phyloP scores from a whole-genome alignment of 1,139 yeast species.

The Protomyces macrosporus region DNA sequence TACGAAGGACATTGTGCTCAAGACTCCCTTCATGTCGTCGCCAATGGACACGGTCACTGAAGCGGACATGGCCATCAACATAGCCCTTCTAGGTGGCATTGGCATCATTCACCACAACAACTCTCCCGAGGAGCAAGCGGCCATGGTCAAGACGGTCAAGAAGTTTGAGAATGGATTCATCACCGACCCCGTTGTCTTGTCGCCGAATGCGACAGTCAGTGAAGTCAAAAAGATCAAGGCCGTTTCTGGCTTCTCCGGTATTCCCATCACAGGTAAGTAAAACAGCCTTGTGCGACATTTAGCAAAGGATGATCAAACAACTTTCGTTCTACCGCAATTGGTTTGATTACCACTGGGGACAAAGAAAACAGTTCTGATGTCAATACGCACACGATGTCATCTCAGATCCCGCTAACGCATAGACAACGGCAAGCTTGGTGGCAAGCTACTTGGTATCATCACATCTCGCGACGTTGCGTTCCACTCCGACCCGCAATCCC shows the following conservation, averaged over 20 bases:
- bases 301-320: constrained; percentile 55
- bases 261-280: constrained; percentile 98
- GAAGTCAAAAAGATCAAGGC: constrained; percentile 70
- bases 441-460: constrained; percentile 87
- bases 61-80: constrained; percentile 93
- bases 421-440: constrained; percentile 83
- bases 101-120: constrained; percentile 99
- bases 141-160: constrained; percentile 94
- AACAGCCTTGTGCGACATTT: neutral
- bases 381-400: no score
- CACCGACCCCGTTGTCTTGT: constrained; percentile 82
- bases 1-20: constrained; percentile 85
- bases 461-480: constrained; percentile 97
- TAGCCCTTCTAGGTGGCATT: constrained; percentile 98
- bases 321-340: constrained; percentile 99
- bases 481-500: constrained; percentile 63
- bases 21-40: constrained; percentile 92
- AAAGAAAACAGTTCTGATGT: constrained; percentile 27
- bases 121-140: constrained; percentile 94
- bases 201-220: constrained; percentile 71
- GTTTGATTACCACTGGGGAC: constrained; percentile 97
- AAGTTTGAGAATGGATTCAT: constrained; percentile 97
- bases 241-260: constrained; percentile 85
- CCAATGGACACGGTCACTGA: constrained; percentile 99
- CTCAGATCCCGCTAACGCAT: constrained; percentile 27